Evolutionary conservation across 2,329 filamentous ascomycete species (phyloP), one percentile per base, ranked within the genome.

Genomic region (Aotearoamyces nothofagi): DNA sequence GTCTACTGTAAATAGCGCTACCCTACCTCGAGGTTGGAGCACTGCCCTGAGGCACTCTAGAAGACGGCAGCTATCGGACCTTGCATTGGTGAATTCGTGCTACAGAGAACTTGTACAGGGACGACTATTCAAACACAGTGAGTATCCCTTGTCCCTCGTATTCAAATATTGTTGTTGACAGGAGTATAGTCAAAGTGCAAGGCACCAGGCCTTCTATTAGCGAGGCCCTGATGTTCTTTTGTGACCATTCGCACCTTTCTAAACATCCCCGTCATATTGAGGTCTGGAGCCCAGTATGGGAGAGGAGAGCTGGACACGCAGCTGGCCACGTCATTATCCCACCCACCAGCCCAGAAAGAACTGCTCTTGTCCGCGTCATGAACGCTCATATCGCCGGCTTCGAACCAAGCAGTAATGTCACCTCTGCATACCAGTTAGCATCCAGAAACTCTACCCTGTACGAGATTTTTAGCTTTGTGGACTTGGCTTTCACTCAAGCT

Each of bases 181-280:
- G n/a, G n/a, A n/a, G n/a, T n/a, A n/a, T n/a, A n/a, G 69, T 83
- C 54, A 81, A 82, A 51, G 57, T 83, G 40, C 78, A 80, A 53
- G 78, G 74, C 1, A 80, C 75, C 0, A 56, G 66, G 20, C 60
- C 66, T n/a, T 74, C 66, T 10, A 53, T 80, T 22, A 54, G 65
- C 23, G 60, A 70, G 26, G 68, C 75, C 5, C 57, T 66, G 37
- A 38, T 54, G 17, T 81, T 76, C 57, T 78, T 83, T 39, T 49
- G 54, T 10, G 39, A 51, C 7, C 62, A 72, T 34, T 56, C 61
- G 15, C 67, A 78, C 42, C 62, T 83, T 5, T 61, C 66, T 12
- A 41, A 53, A 6, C 70, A 80, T 39, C 69, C 83, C 34, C 73
- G 71, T 39, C 78, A 83, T 43, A 65, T 82, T 34, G 78, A 83